phyloP scores from a whole-genome alignment of 768 basidiomycete genomes.

The Saitozyma sp. region DNA sequence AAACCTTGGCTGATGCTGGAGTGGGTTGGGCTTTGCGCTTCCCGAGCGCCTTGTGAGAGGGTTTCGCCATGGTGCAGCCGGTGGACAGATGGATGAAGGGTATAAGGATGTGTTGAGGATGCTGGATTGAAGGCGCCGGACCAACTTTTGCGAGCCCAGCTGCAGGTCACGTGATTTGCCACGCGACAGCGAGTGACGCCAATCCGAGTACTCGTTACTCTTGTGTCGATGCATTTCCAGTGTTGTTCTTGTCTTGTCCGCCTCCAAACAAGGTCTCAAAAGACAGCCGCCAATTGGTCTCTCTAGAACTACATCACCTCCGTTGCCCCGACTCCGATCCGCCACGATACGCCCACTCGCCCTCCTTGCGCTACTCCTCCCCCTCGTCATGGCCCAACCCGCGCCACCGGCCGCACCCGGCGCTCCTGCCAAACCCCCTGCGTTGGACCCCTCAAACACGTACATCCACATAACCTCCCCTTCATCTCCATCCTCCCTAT shows the following conservation, averaged over 20 bases:
- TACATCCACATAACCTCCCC: slow-evolving; percentile 40
- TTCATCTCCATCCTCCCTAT: slow-evolving; percentile 11
- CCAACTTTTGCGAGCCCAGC: no score
- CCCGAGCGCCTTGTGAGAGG: slow-evolving; percentile 24
- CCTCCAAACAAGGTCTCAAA: no score
- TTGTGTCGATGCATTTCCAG: no score
- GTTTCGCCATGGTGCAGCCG: slow-evolving; percentile 25
- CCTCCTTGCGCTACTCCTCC: not conserved
- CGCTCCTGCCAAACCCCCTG: slow-evolving; percentile 30
- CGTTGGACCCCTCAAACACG: slow-evolving; percentile 23
- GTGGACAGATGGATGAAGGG: not conserved
- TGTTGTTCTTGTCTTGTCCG: no score
- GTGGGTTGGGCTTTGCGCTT: slow-evolving; percentile 37
- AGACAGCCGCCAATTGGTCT: no score
- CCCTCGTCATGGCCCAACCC: not conserved
- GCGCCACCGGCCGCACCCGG: not conserved
- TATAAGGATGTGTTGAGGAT: not conserved
- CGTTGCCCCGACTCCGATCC: not conserved
- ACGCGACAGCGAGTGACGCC: no score
- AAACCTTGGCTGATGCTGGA: slow-evolving; percentile 16
- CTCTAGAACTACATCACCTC: no score
- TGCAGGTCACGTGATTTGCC: no score
- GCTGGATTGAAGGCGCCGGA: no score
- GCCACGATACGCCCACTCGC: not conserved
- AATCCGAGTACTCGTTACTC: no score